Evolutionary conservation across 768 basidiomycete genomes (phyloP), one percentile per base, ranked within the genome.

Genomic region (Udeniomyces megalosporus): DNA sequence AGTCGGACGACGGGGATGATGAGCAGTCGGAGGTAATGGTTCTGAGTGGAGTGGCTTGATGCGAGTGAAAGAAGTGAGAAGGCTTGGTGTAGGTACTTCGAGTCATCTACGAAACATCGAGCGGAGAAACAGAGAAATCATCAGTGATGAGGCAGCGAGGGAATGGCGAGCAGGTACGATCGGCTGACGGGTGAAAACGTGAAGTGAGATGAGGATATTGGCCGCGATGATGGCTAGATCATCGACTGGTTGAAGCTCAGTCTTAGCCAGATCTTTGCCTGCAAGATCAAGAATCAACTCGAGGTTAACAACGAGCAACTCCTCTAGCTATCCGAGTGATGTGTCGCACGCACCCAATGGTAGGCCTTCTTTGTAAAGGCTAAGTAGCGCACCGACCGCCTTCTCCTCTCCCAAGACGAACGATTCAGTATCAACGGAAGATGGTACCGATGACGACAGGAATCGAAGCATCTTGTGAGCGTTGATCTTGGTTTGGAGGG

Each of bases 191-290:
- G 70, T 68, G 1, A 59, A 15, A 2, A 62, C 29, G 66, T 68
- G 73, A 0, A 69, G 70, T 0, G 49, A 32, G 49, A 89, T 78
- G 58, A 82, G 78, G 2, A 80, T 79, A 68, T 84, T 84, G 2
- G 79, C 84, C 6, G 85, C 82, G 24, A 95, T 75, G 29, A 92
- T 77, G 28, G 79, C 83, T 34, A 93, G 78, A 69, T 92, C 91
- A 68, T 95, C 91, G 0, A 82, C 85, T 20, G 84, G 86, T 70
- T 93, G 91, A 28, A 91, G 76, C 68, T 93, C 91, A 0, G 87
- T 85, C 4, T 76, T 70, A 8, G 83, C 80, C 22, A 92, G 77
- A 55, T 79, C 75, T 46, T 75, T 74, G 50, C 88, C 74, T 74
- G 64, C 12, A n/a, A n/a, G n/a, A n/a, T n/a, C n/a, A n/a, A n/a